Conservation (phyloP, 768 basidiomycete genomes). For the Auricularia cornea region DNA sequence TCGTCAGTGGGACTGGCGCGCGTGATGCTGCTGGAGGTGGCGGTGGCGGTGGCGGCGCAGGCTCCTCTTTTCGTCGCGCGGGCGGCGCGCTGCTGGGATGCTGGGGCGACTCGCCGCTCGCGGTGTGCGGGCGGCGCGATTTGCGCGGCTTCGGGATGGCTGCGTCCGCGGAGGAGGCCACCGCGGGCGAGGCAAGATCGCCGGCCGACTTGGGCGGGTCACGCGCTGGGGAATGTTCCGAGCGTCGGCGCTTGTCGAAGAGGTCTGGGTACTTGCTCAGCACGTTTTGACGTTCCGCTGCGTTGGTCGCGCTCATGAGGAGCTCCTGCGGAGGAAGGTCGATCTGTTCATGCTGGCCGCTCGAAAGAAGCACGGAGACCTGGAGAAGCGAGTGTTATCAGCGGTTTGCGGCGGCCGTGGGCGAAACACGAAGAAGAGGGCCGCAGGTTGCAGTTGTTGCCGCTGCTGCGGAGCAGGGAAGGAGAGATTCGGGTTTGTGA, state of each 20-base stretch:
- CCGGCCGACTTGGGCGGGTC: background rate
- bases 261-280: constrained; percentile 49
- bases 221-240: background rate
- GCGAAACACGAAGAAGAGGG: constrained; percentile 9
- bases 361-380: background rate
- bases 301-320: constrained; percentile 59
- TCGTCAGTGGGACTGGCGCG: background rate
- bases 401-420: constrained; percentile 5
- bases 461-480: background rate
- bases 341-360: constrained; percentile 36
- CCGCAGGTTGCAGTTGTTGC: too few species aligned
- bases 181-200: background rate
- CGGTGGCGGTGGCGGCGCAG: background rate
- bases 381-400: background rate
- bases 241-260: constrained; percentile 4
- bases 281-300: constrained; percentile 57
- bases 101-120: background rate
- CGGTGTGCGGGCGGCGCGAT: background rate
- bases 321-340: constrained; percentile 66
- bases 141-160: background rate
- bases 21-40: background rate
- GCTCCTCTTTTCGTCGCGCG: background rate
- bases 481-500: too few species aligned
- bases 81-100: background rate
- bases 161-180: background rate